Percentiles rank a stretch among this genome's conserved stretches.
phyloP scores from a whole-genome alignment of 345 rosid species.

The Bruguiera parviflora region DNA sequence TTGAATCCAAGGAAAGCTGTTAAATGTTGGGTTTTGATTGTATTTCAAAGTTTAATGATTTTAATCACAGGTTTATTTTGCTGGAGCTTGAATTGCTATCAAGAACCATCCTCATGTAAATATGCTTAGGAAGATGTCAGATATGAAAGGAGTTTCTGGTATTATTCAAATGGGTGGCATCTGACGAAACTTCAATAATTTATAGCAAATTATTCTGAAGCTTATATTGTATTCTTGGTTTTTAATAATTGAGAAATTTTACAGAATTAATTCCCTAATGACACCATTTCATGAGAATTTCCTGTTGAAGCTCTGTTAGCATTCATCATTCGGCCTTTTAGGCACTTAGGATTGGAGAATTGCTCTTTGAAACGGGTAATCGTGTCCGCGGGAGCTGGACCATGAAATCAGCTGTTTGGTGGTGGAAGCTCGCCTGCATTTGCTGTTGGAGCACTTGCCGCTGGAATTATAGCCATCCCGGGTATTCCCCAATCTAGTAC shows the following conservation, averaged over 20 bases:
- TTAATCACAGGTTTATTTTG: neutral
- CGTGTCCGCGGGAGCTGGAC: constrained; percentile 75
- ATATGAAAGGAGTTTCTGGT: too few relatives aligned
- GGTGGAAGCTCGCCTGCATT: constrained; percentile 82
- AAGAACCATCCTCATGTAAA: neutral
- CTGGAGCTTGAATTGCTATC: neutral
- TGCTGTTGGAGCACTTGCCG: constrained; percentile 63
- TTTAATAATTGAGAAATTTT: neutral
- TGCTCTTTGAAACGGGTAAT: constrained; percentile 42
- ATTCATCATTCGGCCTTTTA: constrained; percentile 4
- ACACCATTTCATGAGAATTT: constrained; percentile 2
- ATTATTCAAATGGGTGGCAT: too few relatives aligned
- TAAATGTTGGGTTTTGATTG: neutral
- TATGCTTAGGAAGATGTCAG: too few relatives aligned
- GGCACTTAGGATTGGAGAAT: constrained; percentile 6
- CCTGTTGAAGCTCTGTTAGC: neutral
- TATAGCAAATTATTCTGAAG: too few relatives aligned
- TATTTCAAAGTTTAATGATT: neutral
- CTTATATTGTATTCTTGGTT: too few relatives aligned
- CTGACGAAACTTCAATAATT: too few relatives aligned
- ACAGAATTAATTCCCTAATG: neutral
- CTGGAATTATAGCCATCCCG: constrained; percentile 75
- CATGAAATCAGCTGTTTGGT: constrained; percentile 78
- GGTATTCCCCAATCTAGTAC: constrained; percentile 73
- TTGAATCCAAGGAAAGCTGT: constrained; percentile 4